A percentile compares a stretch with the other conserved stretches of the same genome.
Evolutionary conservation across 768 basidiomycete genomes (phyloP).

Genomic region (Butyriboletus loyo): DNA sequence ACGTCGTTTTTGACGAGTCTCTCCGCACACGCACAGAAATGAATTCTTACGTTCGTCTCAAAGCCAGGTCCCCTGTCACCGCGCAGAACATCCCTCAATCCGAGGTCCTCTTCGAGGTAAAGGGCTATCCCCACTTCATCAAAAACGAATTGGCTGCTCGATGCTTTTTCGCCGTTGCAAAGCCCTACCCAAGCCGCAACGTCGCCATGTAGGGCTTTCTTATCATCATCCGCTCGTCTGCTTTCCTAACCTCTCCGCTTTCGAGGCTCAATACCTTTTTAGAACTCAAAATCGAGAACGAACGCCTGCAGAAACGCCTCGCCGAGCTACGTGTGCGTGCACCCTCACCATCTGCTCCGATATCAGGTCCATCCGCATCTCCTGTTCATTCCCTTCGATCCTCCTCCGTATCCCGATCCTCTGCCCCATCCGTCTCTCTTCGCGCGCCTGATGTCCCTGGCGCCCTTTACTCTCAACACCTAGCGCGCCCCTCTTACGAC

Average conservation of each 20-base stretch:
- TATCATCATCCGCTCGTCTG: neutral
- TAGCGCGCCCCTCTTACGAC: conserved; percentile 12
- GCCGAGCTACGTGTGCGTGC: conserved; percentile 37
- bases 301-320: conserved; percentile 65
- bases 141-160: conserved; percentile 39
- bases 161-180: conserved; percentile 73
- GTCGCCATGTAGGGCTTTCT: conserved; percentile 53
- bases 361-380: conserved; percentile 13
- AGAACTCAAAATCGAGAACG: conserved; percentile 87
- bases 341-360: conserved; percentile 15
- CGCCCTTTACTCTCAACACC: conserved; percentile 17
- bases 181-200: conserved; percentile 74
- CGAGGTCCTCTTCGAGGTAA: conserved; percentile 68
- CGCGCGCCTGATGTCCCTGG: conserved; percentile 9
- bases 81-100: conserved; percentile 30
- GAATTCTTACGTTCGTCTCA: conserved; percentile 59
- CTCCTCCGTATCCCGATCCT: conserved; percentile 22
- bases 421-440: conserved; percentile 19
- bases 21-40: conserved; percentile 50
- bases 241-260: conserved; percentile 1
- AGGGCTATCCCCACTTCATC: conserved; percentile 57
- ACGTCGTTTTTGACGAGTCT: conserved; percentile 50
- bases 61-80: conserved; percentile 38
- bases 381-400: conserved; percentile 29
- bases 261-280: conserved; percentile 67